phyloP scores from a whole-genome alignment of 129 eudicot genomes.

The Heracleum sosnowskyi region DNA sequence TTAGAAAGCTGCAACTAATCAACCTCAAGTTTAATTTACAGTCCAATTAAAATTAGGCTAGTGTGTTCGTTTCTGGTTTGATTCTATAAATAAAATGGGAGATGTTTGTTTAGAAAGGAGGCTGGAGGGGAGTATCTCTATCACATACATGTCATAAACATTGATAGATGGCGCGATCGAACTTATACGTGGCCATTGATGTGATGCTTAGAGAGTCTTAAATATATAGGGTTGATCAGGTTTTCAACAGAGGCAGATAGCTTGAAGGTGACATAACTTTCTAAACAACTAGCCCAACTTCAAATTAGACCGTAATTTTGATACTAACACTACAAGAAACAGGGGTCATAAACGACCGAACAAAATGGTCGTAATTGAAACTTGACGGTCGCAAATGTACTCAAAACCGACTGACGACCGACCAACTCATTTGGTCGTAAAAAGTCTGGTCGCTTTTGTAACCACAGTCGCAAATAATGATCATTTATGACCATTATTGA shows the following conservation, averaged over 20 bases:
- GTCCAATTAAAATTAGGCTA: background rate
- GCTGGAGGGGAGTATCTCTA: background rate
- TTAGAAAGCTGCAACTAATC: background rate
- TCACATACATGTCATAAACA: background rate
- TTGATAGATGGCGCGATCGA: background rate
- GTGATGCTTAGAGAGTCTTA: background rate
- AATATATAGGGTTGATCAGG: background rate
- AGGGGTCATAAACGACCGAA: too few relatives aligned
- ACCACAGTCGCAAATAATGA: too few relatives aligned
- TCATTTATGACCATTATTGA: too few relatives aligned
- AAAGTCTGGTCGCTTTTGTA: too few relatives aligned
- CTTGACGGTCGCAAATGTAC: too few relatives aligned
- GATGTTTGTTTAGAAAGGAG: too few relatives aligned
- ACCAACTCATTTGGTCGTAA: too few relatives aligned
- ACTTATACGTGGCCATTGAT: background rate
- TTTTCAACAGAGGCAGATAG: conserved; percentile 2
- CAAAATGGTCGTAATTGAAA: too few relatives aligned
- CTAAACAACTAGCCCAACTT: background rate
- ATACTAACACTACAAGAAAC: too few relatives aligned
- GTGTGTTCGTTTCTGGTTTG: too few relatives aligned
- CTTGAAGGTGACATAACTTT: background rate
- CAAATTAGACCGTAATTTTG: background rate
- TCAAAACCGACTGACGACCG: too few relatives aligned
- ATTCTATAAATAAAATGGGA: background rate
- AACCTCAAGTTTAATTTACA: background rate